Evolutionary conservation across 2,329 filamentous ascomycete species (phyloP), one percentile per base, ranked within the genome.

Genomic region (Corinectria fuckeliana): DNA sequence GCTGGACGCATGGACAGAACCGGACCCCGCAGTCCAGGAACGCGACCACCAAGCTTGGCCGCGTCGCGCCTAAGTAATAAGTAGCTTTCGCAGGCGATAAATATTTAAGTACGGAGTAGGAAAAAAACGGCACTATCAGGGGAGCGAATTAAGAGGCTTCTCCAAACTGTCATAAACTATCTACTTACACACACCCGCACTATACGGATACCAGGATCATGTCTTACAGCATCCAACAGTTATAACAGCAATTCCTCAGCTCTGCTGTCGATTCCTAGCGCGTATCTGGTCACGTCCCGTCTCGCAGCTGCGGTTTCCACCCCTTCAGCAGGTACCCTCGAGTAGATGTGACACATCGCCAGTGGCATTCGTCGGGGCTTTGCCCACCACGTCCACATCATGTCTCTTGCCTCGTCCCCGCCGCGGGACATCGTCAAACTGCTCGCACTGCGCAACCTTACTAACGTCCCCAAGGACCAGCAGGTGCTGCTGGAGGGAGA

Each of bases 381-480:
- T 50, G 54, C 44, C 14, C 14, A 16, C 23, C 26, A 10, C 32
- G n/a, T 36, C 57, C 59, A 68, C 66, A 60, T 50, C 65, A 75
- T 76, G 74, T 57, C 72, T 60, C 32, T 63, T 53, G 23, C 58
- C 20, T 58, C 68, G 26, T 66, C 68, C 49, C 63, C 71, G 50
- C 42, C 47, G 34, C 66, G 66, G 51, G 66, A 67, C 44, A 36
- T 74, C 23, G 34, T 55, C 32, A 61, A 66, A 30, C 60, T 72
- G 32, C 61, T 76, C 39, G 42, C 64, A 42, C 71, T 68, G 10
- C 71, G 69, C 6, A 71, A 61, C 11, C 61, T 74, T 18, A 58
- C 72, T 16, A 72, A 55, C 21, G 72, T 82, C 6, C 76, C 78
- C 0, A 71, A 68, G 14, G 74, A 79, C 38, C 81, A 83, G 61